phyloP scores from a whole-genome alignment of 2,329 filamentous ascomycete genomes.

The Pyricularia sp. region DNA sequence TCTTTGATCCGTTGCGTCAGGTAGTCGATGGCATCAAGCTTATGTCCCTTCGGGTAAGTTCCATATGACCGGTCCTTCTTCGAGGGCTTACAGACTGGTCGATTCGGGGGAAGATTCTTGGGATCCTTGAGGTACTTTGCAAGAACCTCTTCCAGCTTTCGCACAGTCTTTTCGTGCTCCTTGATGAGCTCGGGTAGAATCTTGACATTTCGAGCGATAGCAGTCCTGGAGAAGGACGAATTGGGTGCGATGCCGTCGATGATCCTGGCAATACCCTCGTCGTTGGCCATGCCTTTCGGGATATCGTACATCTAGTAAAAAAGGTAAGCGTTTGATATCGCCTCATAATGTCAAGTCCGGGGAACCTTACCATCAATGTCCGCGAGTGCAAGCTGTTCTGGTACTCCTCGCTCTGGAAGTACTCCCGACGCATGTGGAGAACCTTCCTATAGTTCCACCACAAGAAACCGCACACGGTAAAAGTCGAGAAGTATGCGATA shows the following conservation, averaged over 20 bases:
- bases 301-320: slow-evolving; percentile 68
- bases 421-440: slow-evolving; percentile 59
- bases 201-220: slow-evolving; percentile 86
- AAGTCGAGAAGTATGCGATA: slow-evolving; percentile 57
- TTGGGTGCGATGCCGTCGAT: slow-evolving; percentile 73
- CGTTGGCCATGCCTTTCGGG: slow-evolving; percentile 63
- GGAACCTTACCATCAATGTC: slow-evolving; percentile 48
- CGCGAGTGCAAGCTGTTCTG: slow-evolving; percentile 76
- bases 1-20: slow-evolving; percentile 75
- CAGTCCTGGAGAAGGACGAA: slow-evolving; percentile 67
- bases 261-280: slow-evolving; percentile 80
- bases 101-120: slow-evolving; percentile 61
- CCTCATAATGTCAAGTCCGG: neutral
- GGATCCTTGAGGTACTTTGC: slow-evolving; percentile 90
- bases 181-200: slow-evolving; percentile 78
- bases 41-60: slow-evolving; percentile 57
- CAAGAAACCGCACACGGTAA: slow-evolving; percentile 69
- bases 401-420: slow-evolving; percentile 81
- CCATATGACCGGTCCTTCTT: slow-evolving; percentile 65
- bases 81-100: slow-evolving; percentile 71
- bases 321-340: slow-evolving; percentile 9
- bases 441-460: slow-evolving; percentile 86
- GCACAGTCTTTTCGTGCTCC: slow-evolving; percentile 72
- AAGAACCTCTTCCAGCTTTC: slow-evolving; percentile 71
- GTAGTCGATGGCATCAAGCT: slow-evolving; percentile 92